phyloP scores from a whole-genome alignment of 352 stramenopile species.

The Globisporangium rhizosaccharum region DNA sequence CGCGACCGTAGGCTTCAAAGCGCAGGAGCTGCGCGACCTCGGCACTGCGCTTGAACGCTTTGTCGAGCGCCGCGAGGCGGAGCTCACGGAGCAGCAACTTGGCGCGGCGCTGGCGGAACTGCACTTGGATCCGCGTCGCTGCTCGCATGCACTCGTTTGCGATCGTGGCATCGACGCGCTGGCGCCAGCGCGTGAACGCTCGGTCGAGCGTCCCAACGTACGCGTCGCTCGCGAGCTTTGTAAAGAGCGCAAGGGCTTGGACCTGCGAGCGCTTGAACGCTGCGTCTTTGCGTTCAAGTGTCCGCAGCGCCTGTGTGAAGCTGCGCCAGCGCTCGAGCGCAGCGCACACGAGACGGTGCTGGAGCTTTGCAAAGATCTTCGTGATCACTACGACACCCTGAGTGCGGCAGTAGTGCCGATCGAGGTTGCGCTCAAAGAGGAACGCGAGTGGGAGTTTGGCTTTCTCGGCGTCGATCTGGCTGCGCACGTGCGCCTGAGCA shows the following conservation, averaged over 20 bases:
- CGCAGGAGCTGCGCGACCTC: slow-evolving; percentile 43
- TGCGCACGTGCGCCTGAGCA: slow-evolving; percentile 23
- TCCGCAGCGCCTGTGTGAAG: slow-evolving; percentile 12
- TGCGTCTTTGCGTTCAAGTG: slow-evolving; percentile 20
- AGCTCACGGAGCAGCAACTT: slow-evolving; percentile 25
- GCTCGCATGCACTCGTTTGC: slow-evolving; percentile 9
- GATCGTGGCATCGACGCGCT: neutral
- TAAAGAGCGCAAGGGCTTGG: slow-evolving; percentile 40
- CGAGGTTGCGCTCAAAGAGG: slow-evolving; percentile 69
- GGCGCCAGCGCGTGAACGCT: slow-evolving; percentile 32
- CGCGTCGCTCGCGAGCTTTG: slow-evolving; percentile 47
- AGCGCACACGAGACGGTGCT: slow-evolving; percentile 47
- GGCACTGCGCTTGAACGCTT: slow-evolving; percentile 29
- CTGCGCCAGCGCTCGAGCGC: slow-evolving; percentile 39
- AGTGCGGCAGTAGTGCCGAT: slow-evolving; percentile 48
- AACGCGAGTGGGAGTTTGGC: slow-evolving; percentile 58
- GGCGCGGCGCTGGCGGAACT: slow-evolving; percentile 32
- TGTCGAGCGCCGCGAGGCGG: slow-evolving; percentile 33
- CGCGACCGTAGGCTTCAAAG: slow-evolving; percentile 50
- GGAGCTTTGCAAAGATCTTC: slow-evolving; percentile 61
- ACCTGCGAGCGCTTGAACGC: slow-evolving; percentile 25
- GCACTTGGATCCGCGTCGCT: slow-evolving; percentile 39
- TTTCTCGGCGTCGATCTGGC: slow-evolving; percentile 47
- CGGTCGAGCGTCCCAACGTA: slow-evolving; percentile 42
- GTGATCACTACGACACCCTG: slow-evolving; percentile 51